Conservation (phyloP, 2,329 filamentous ascomycete species). For the Aspergillus piperis region DNA sequence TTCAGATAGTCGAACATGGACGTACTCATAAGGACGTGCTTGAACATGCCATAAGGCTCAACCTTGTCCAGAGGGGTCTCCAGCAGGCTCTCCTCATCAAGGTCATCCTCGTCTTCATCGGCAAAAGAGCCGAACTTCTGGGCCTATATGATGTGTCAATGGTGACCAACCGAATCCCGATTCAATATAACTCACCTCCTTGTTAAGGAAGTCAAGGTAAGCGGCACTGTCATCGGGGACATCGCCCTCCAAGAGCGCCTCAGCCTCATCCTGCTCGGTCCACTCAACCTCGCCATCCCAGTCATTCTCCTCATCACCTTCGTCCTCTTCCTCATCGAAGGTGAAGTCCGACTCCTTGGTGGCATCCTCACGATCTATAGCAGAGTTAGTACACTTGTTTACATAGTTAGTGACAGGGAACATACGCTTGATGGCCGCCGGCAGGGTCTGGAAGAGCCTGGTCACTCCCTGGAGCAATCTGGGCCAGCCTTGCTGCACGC, state of each 20-base stretch:
- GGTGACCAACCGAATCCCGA: background rate
- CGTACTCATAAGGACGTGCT: constrained; percentile 78
- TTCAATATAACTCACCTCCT: constrained; percentile 63
- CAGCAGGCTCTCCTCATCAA: constrained; percentile 88
- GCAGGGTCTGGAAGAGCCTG: constrained; percentile 86
- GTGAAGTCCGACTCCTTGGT: constrained; percentile 83
- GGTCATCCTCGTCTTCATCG: constrained; percentile 80
- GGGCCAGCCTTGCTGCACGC: constrained; percentile 93
- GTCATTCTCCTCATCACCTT: constrained; percentile 79
- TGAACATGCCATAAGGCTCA: constrained; percentile 90
- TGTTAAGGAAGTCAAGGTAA: constrained; percentile 93
- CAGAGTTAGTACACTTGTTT: constrained; percentile 27
- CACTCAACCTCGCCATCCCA: constrained; percentile 77
- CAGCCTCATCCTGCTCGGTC: constrained; percentile 65
- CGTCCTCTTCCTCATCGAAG: constrained; percentile 70
- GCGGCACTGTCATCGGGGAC: constrained; percentile 87
- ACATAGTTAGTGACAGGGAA: constrained; percentile 15
- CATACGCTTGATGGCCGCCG: constrained; percentile 80
- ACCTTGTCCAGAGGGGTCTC: constrained; percentile 95
- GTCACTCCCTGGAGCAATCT: constrained; percentile 86
- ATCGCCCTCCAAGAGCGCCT: constrained; percentile 62
- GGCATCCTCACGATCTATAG: constrained; percentile 79
- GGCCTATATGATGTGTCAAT: constrained; percentile 54
- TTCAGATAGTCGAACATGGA: constrained; percentile 25
- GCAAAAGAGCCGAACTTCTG: constrained; percentile 76